phyloP scores from a whole-genome alignment of 441 rosid species.

The Gossypium davidsonii region DNA sequence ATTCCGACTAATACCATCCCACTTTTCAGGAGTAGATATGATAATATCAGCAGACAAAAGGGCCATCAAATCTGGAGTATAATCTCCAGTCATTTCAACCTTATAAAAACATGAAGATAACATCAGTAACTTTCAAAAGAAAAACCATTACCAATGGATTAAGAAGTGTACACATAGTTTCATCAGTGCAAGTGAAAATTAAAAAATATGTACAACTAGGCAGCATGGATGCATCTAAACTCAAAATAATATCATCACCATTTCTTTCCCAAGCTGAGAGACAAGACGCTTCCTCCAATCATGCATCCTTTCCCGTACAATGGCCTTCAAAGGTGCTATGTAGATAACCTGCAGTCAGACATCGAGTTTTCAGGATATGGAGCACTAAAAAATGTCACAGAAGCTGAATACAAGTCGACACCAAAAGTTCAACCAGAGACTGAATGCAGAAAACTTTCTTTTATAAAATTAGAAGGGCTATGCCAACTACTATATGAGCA shows the following conservation, averaged over 20 bases:
- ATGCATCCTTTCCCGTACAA: slow-evolving; percentile 97
- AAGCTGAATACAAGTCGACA: background rate
- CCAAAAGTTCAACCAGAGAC: background rate
- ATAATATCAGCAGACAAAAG: slow-evolving; percentile 97
- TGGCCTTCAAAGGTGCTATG: slow-evolving; percentile 98
- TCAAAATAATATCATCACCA: slow-evolving; percentile 45
- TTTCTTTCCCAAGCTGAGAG: slow-evolving; percentile 82
- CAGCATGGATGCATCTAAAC: background rate
- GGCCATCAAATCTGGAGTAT: slow-evolving; percentile 96
- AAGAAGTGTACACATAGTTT: background rate
- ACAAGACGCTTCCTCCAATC: slow-evolving; percentile 94
- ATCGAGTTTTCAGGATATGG: slow-evolving; percentile 6
- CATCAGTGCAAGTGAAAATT: background rate
- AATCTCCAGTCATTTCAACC: slow-evolving; percentile 99
- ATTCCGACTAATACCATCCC: slow-evolving; percentile 99
- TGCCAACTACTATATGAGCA: background rate
- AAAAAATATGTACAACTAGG: background rate
- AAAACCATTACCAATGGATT: background rate
- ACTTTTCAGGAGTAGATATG: slow-evolving; percentile 97
- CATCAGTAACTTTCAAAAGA: background rate
- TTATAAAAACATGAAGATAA: slow-evolving; percentile 22
- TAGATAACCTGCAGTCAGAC: slow-evolving; percentile 67
- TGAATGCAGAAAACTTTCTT: background rate
- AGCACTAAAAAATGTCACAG: slow-evolving; percentile 1
- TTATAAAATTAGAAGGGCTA: background rate